A percentile compares a stretch with the other conserved stretches of the same genome.
Evolutionary conservation across 2,329 filamentous ascomycete species (phyloP).

Genomic region (Pseudogymnoascus pannorum): DNA sequence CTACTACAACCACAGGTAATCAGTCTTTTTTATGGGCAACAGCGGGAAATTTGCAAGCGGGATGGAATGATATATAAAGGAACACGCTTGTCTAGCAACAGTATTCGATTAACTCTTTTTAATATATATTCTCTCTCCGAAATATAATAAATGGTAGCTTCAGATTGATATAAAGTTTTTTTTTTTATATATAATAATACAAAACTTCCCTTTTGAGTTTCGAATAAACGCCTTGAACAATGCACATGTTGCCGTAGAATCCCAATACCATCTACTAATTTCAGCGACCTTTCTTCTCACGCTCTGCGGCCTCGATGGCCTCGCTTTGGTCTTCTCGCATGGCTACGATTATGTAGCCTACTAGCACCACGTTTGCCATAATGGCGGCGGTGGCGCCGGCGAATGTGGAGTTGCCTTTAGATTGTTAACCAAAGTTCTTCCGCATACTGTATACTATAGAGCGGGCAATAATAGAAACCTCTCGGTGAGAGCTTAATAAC

Average conservation of each 20-base stretch:
- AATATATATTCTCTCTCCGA: neutral
- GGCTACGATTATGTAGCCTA: constrained; percentile 86
- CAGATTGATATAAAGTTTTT: neutral
- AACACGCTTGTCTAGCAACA: neutral
- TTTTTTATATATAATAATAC: neutral
- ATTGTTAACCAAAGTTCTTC: constrained; percentile 1
- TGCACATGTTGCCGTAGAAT: neutral
- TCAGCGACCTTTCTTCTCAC: constrained; percentile 30
- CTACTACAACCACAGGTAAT: neutral
- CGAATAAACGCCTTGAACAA: neutral
- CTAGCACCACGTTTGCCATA: constrained; percentile 82
- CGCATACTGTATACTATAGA: neutral
- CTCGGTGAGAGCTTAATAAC: no score
- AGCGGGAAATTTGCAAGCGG: neutral
- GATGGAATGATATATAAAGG: neutral
- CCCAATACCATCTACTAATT: neutral
- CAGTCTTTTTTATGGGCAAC: neutral
- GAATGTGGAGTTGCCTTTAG: constrained; percentile 74
- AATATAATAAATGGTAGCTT: neutral
- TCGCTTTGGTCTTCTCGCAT: constrained; percentile 70
- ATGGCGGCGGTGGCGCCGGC: constrained; percentile 80
- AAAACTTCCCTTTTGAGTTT: neutral
- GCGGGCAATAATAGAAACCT: neutral
- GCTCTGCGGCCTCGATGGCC: constrained; percentile 34
- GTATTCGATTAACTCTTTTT: neutral